Base-by-base conservation (phyloP, 2,329 filamentous ascomycete genomes). In the Cucurbitaria berberidis region DNA sequence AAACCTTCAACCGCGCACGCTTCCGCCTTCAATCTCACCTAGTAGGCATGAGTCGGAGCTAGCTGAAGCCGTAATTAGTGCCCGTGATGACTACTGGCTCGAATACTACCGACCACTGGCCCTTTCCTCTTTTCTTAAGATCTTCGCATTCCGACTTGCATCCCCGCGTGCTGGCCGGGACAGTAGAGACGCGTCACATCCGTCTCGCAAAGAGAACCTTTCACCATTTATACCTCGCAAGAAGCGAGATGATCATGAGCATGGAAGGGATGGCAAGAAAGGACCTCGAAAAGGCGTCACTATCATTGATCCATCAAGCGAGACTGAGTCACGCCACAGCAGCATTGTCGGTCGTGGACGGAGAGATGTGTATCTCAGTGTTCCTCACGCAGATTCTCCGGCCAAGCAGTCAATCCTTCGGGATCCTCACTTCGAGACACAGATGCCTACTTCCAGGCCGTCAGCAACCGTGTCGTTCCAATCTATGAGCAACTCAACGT, bases 61-160 rank as follows among this genome's bases (percentile, higher is more conserved):
- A 13, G 49, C 54, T 9, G 60, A 62, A 34, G 69, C 53, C 9
- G 66, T 66, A 13, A 76, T 89, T 3, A 78, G 81, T 3, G 86
- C 84, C 54, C 91, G 91, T 55, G 93, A 98, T 69, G 92, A 98
- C 74, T 99, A 96, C 75, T 99, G 95, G 95, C 81, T 95, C 7
- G 95, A 99, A 72, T 98, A 97, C 74, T 99, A 99, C 72, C 87
- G 93, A 13, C 95, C 95, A 0, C 83, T 90, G 7, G 90, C 90
- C 0, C 78, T 98, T 1, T 96, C 95, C 0, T 95, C 91, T 0
- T 91, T 98, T 62, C 84, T 88, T 13, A 99, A 97, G 71, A 89
- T 97, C 72, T 97, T 96, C 70, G 86, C 91, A 0, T 96, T 90
- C 76, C 92, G 90, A 70, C 90, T 98, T 84, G 96, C 93, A 69